Conservation (phyloP, 164 flowering plant genomes). For the Magnolia officinalis region DNA sequence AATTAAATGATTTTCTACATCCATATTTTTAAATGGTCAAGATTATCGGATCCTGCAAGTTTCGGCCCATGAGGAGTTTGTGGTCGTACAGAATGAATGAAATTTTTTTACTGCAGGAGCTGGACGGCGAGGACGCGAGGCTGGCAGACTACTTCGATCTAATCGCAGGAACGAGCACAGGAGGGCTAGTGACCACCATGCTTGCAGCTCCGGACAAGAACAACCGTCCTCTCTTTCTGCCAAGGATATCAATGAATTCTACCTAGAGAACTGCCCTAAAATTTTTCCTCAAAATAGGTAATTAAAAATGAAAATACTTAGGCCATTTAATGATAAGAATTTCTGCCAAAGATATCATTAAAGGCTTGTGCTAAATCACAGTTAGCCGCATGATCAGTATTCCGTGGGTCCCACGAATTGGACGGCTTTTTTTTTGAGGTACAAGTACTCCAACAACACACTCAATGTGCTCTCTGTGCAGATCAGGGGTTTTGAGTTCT, state of each 20-base stretch:
- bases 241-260: conserved; percentile 33
- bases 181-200: conserved; percentile 32
- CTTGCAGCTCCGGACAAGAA: conserved; percentile 30
- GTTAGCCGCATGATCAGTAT: background rate
- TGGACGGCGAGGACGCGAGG: conserved; percentile 29
- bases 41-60: background rate
- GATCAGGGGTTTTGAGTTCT: conserved; percentile 4
- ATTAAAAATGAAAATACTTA: background rate
- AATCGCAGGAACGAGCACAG: conserved; percentile 31
- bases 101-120: conserved; percentile 8
- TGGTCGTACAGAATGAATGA: background rate
- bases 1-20: too few species aligned
- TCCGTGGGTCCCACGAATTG: background rate
- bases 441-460: background rate
- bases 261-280: conserved; percentile 29
- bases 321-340: too few species aligned
- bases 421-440: background rate
- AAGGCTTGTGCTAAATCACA: background rate
- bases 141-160: conserved; percentile 30
- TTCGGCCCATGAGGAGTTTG: background rate
- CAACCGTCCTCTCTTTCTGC: conserved; percentile 42
- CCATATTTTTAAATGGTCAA: too few species aligned
- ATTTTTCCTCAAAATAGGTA: conserved; percentile 33
- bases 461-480: background rate
- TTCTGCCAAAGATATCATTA: too few species aligned